A percentile compares a stretch with the other conserved stretches of the same genome.
Evolutionary conservation across 352 stramenopile genomes (phyloP).

Genomic region (Phytophthora melonis): DNA sequence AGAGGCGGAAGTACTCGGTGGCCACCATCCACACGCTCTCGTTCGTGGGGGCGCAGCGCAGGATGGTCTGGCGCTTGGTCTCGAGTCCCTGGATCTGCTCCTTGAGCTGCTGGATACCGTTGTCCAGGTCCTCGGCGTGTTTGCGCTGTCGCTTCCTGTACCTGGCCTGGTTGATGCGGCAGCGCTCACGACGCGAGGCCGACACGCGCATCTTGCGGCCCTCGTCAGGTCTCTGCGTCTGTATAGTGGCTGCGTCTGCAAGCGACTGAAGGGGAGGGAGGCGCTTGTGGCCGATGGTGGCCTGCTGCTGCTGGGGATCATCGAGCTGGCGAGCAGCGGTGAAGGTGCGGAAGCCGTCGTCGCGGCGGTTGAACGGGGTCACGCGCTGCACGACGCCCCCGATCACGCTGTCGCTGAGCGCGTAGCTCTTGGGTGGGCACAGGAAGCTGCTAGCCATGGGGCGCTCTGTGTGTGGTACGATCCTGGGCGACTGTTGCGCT

Average conservation of each 20-base stretch:
- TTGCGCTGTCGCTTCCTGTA: slow-evolving; percentile 16
- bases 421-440: neutral
- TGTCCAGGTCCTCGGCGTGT: neutral
- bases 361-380: neutral
- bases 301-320: neutral
- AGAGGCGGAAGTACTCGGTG: slow-evolving; percentile 20
- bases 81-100: slow-evolving; percentile 11
- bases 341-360: neutral
- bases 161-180: slow-evolving; percentile 15
- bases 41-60: neutral
- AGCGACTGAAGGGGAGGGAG: slow-evolving; percentile 1
- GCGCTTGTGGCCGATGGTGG: neutral
- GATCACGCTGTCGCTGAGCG: slow-evolving; percentile 2
- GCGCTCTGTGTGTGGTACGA: no score
- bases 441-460: slow-evolving; percentile 3
- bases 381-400: slow-evolving; percentile 1
- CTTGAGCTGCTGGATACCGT: neutral
- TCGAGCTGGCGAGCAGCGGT: neutral
- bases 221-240: neutral
- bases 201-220: slow-evolving; percentile 6
- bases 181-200: slow-evolving; percentile 11
- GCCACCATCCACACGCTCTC: slow-evolving; percentile 15
- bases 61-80: neutral
- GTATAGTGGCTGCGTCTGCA: neutral
- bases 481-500: no score